Conservation (phyloP, 225 moss, liverwort and hornwort genomes). For the Bryoerythrophyllum caledonicum region DNA sequence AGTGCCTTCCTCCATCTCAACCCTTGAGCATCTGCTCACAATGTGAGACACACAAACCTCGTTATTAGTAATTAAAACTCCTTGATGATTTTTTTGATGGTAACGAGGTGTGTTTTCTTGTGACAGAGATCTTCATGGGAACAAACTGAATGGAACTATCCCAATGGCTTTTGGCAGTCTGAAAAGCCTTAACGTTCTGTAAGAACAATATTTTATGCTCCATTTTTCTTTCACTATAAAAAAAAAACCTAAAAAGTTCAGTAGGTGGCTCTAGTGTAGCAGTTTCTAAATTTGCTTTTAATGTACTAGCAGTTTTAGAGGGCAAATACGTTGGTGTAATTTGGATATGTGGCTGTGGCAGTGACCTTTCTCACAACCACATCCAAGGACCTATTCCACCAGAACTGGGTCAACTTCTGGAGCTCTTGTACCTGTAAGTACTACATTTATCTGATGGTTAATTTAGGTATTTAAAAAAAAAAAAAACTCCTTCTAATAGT, state of each 20-base stretch:
- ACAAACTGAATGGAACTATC: constrained; percentile 64
- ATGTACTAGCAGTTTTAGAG: not conserved
- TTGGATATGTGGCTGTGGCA: constrained; percentile 25
- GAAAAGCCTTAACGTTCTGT: constrained; percentile 66
- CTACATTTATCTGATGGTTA: not conserved
- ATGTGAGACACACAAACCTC: constrained; percentile 28
- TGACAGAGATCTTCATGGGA: constrained; percentile 66
- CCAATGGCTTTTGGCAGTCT: constrained; percentile 64
- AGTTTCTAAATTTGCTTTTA: no score
- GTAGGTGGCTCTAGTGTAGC: no score
- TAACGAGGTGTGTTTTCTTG: constrained; percentile 3
- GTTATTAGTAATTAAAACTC: no score
- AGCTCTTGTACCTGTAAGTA: constrained; percentile 63
- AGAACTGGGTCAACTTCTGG: constrained; percentile 70
- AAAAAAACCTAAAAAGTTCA: no score
- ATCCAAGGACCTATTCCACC: constrained; percentile 68
- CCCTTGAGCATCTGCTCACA: constrained; percentile 74
- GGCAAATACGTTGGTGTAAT: not conserved
- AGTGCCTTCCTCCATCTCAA: constrained; percentile 63
- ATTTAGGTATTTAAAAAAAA: no score
- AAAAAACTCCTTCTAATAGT: no score
- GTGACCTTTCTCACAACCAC: constrained; percentile 68
- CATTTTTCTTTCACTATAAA: no score
- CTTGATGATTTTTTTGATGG: not conserved
- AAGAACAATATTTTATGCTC: not conserved